Evolutionary conservation across 2,329 filamentous ascomycete genomes (phyloP), one percentile per base, ranked within the genome.

Genomic region (Talaromyces albobiverticillius): DNA sequence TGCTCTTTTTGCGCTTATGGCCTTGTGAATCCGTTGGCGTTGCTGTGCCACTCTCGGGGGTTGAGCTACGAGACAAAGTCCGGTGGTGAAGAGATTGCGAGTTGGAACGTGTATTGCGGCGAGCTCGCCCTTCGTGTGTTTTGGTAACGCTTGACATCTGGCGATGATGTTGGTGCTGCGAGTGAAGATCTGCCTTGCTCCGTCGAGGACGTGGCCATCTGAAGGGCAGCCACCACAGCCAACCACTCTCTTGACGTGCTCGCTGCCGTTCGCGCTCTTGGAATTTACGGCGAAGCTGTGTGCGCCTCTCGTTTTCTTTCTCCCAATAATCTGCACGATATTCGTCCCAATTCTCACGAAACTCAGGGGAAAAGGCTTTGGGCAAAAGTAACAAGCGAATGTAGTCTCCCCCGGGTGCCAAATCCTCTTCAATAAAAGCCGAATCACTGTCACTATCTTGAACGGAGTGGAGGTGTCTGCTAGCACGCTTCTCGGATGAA

Each of bases 241-340:
- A 89, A 20, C 87, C 83, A 50, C 87, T 84, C 57, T 86, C 79
- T 63, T 85, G 78, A 64, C 83, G 84, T 11, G 87, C 85, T 36
- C 89, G 74, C 25, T 87, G 84, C 16, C 81, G 79, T 62, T 92
- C 86, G 29, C 83, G 81, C 49, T 84, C 81, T 58, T 85, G 82
- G 47, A 96, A 76, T 66, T 88, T 88, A 41, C 80, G 75, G 20
- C 90, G 82, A 22, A 96, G 76, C 54, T 88, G 75, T 2, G 87
- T 82, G 11, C 94, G 85, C 2, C 93, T 86, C 70, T 95, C 90
- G 67, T 99, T 99, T 71, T 99, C 94, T 57, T 86, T 86, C 63
- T 96, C 93, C 94, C 94, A 99, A 73, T 96, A 99, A 57, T 96
- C 92, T 31, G 87, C 86, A 51, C 94, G 83, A 72, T 95, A 99